Evolutionary conservation across 805 yeast genomes (phyloP), one percentile per base, ranked within the genome.

Genomic region (Starmerella powellii): DNA sequence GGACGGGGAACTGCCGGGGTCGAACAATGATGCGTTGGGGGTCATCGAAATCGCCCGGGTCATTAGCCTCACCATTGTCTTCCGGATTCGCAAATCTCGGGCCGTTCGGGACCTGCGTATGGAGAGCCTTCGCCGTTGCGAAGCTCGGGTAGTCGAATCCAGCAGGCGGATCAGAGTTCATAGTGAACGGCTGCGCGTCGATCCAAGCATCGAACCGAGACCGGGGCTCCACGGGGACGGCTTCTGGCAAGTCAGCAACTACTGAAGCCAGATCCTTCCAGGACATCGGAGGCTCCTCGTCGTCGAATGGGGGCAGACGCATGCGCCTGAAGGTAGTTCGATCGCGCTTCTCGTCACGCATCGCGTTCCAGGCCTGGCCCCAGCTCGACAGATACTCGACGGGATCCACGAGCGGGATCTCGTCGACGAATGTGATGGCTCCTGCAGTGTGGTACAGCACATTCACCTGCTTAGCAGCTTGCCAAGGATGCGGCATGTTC

Each of bases 401-500:
- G 55, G 83, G 94, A 15, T 85, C 80, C 3, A 91, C 97, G 51
- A 94, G 67, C 0, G 97, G 96, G 3, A 73, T 70, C 57, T 91
- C 97, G 58, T 88, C 80, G 17, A 91, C 95, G 67, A 91, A 86
- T 0, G 98, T 85, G 16, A 91, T 80, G 12, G 98, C 96, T 20
- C 98, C 98, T 0, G 91, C 76, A 17, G 72, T 71, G 56, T 91
- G 99, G 58, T 91, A 91, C 32, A 88, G 61, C 6, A 88, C 97
- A 44, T 73, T 76, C 18, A 91, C 97, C 34, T 82, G 93, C 47
- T 82, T 82, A 1, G 72, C 65, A 40, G 75, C 73, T 59, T 91
- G 97, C 99, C 99, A 91, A 1, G 99, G 99, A 58, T 86, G 94
- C 0, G 99, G 99, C 88, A 91, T 88, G 56, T 85, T 86, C 55